Conservation (phyloP, 192 early-diverging fungal species). For the Geosiphon pyriformis region DNA sequence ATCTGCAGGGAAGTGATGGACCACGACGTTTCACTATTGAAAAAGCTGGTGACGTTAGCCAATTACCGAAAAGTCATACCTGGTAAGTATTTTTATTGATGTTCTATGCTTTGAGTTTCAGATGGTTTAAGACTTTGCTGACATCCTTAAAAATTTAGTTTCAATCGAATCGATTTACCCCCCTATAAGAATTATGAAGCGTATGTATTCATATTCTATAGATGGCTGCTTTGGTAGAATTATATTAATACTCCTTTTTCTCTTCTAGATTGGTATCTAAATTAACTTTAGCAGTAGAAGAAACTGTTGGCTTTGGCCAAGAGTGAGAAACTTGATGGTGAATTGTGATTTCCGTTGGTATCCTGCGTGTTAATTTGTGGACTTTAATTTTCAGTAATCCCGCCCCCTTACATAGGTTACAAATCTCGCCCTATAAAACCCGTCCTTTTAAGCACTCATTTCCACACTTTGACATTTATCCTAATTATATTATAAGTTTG, state of each 20-base stretch:
- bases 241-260: neutral
- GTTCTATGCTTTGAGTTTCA: neutral
- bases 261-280: constrained; percentile 47
- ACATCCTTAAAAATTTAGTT: constrained; percentile 41
- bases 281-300: constrained; percentile 91
- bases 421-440: too few species aligned
- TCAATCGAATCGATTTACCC: constrained; percentile 96
- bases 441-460: too few species aligned
- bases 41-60: constrained; percentile 79
- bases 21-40: constrained; percentile 94
- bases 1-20: constrained; percentile 94
- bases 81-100: constrained; percentile 49
- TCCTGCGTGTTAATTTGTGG: too few species aligned
- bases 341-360: too few species aligned
- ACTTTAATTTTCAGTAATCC: too few species aligned
- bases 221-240: neutral
- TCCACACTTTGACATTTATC: too few species aligned
- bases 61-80: constrained; percentile 91
- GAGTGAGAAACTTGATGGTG: too few species aligned
- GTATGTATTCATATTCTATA: constrained; percentile 3
- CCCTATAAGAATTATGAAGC: constrained; percentile 81
- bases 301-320: constrained; percentile 92
- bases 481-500: too few species aligned
- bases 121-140: neutral
- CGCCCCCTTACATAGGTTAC: too few species aligned